Conservation (phyloP, 257 asterid species). For the Solanum sejunctum region DNA sequence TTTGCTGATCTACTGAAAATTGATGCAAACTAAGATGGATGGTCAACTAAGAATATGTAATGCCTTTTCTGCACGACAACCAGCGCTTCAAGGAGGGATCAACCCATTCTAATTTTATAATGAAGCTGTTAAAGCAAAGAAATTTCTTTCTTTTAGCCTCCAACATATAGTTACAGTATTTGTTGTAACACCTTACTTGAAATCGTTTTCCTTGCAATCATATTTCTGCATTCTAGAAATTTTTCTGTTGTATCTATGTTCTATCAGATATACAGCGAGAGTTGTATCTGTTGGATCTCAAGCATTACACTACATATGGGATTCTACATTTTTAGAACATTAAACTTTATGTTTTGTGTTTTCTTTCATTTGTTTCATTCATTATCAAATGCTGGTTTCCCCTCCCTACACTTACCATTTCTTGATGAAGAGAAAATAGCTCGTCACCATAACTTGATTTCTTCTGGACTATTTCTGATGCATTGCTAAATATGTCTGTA, state of each 20-base stretch:
- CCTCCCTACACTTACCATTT: neutral
- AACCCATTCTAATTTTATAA: neutral
- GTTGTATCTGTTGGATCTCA: neutral
- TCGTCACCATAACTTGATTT: neutral
- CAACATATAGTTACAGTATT: neutral
- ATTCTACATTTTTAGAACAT: neutral
- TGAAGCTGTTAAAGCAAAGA: neutral
- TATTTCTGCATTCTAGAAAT: neutral
- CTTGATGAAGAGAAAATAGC: neutral
- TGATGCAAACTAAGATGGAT: neutral
- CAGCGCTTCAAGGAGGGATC: neutral
- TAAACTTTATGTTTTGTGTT: neutral
- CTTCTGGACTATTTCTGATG: neutral
- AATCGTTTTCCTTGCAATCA: neutral
- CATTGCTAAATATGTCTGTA: neutral
- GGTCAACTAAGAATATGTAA: neutral
- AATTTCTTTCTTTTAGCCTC: neutral
- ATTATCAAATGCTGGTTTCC: neutral
- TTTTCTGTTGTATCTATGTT: neutral
- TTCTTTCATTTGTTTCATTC: neutral
- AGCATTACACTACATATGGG: neutral
- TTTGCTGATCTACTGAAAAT: neutral
- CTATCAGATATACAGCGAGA: neutral
- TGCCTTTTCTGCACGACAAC: neutral
- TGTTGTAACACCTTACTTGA: neutral